Evolutionary conservation across 306 rosid species (phyloP).

Genomic region (Vigna angularis): DNA sequence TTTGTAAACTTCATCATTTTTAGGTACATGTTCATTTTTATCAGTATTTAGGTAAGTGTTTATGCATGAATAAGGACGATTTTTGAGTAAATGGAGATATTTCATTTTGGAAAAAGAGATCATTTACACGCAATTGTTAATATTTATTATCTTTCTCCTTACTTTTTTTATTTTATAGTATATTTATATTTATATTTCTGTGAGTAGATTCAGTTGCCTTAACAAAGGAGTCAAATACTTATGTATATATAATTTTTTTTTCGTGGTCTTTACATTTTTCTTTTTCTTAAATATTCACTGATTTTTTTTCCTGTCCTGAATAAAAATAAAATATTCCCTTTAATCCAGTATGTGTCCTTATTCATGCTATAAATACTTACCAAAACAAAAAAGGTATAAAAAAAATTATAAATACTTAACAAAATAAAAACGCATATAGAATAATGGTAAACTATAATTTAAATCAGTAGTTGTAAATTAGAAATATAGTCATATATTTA

Average conservation of each 20-base stretch:
- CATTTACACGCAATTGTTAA: neutral
- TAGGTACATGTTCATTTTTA: neutral
- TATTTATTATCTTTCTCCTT: no score
- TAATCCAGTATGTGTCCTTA: neutral
- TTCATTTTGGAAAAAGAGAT: neutral
- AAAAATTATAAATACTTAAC: neutral
- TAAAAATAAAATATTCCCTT: neutral
- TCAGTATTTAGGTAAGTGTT: neutral
- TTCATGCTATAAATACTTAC: neutral
- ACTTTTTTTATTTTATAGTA: no score
- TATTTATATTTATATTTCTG: no score
- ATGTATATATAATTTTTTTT: no score
- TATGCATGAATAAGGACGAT: neutral
- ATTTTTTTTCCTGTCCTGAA: neutral
- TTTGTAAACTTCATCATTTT: neutral
- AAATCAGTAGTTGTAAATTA: no score
- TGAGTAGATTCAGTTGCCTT: no score
- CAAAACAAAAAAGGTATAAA: neutral
- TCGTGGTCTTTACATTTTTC: no score
- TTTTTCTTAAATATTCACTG: no score
- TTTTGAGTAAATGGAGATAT: neutral
- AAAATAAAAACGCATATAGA: neutral
- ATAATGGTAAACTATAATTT: no score
- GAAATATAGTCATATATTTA: no score
- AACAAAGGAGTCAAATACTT: no score